Percentiles rank a stretch among this genome's conserved stretches.
These are phyloP conservation scores for Sugiyamaella xylanicola DNA, from an alignment of 1,139 yeast species.

Conservation along the genomic window DNA sequence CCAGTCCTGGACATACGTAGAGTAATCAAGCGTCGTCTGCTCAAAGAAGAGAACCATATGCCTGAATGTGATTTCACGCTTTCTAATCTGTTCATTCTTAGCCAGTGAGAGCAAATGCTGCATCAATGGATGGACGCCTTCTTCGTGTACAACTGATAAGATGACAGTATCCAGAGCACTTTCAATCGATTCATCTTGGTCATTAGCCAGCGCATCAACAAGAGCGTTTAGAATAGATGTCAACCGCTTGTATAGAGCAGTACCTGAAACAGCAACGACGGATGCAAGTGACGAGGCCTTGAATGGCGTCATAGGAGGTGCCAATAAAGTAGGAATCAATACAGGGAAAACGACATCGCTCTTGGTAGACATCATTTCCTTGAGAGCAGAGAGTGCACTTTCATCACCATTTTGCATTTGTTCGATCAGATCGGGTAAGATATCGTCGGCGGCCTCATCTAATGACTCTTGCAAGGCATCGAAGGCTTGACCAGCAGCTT, in stretches of 20 bases:
- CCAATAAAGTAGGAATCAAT: slow-evolving; percentile 78
- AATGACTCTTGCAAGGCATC: slow-evolving; percentile 79
- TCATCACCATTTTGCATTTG: slow-evolving; percentile 69
- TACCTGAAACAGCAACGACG: slow-evolving; percentile 88
- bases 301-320: slow-evolving; percentile 79
- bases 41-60: slow-evolving; percentile 75
- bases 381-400: slow-evolving; percentile 81
- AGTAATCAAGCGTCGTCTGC: slow-evolving; percentile 66
- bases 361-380: slow-evolving; percentile 89
- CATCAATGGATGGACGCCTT: slow-evolving; percentile 82
- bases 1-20: slow-evolving; percentile 75
- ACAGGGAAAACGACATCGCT: slow-evolving; percentile 93
- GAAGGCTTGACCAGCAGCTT: slow-evolving; percentile 88
- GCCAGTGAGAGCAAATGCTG: slow-evolving; percentile 76
- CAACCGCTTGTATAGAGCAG: slow-evolving; percentile 73
- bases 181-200: slow-evolving; percentile 47
- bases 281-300: slow-evolving; percentile 89
- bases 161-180: slow-evolving; percentile 67
- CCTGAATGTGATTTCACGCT: slow-evolving; percentile 66
- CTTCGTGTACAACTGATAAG: slow-evolving; percentile 72
- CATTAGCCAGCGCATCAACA: slow-evolving; percentile 53
- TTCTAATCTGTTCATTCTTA: slow-evolving; percentile 70
- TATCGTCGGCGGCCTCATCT: slow-evolving; percentile 86
- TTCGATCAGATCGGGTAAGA: slow-evolving; percentile 78
- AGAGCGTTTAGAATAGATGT: slow-evolving; percentile 71